phyloP scores from a whole-genome alignment of 345 rosid genomes.

The Pistacia integerrima region DNA sequence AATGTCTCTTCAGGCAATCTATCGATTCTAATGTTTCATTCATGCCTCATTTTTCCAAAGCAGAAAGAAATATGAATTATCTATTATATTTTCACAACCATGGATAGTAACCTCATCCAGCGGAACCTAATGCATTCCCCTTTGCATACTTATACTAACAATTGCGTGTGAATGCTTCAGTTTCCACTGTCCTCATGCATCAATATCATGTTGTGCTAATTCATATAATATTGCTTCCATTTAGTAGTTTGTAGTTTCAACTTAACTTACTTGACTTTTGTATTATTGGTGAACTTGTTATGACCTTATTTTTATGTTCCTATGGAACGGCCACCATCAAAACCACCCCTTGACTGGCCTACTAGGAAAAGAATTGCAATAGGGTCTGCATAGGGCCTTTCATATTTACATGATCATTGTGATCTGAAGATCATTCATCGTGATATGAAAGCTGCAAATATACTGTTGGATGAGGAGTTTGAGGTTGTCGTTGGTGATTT shows the following conservation, averaged over 20 bases:
- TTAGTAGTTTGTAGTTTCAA: not conserved
- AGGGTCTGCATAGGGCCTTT: slow-evolving; percentile 29
- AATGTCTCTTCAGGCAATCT: too few species aligned
- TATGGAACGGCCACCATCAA: slow-evolving; percentile 19
- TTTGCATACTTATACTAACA: too few species aligned
- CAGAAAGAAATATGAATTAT: too few species aligned
- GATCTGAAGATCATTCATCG: slow-evolving; percentile 32
- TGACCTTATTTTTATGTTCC: not conserved
- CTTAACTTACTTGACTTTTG: not conserved
- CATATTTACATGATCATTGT: slow-evolving; percentile 30
- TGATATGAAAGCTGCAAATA: slow-evolving; percentile 32
- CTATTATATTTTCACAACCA: too few species aligned
- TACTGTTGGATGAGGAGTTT: slow-evolving; percentile 30
- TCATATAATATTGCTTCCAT: not conserved
- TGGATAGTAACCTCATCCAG: not conserved
- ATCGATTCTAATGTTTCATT: too few species aligned
- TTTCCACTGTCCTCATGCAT: not conserved
- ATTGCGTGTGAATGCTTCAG: not conserved
- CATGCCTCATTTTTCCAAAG: too few species aligned
- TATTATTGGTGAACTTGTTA: not conserved
- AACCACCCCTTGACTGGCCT: slow-evolving; percentile 25
- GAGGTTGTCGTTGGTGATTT: slow-evolving; percentile 33
- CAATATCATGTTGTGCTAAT: too few species aligned
- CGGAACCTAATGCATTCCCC: not conserved
- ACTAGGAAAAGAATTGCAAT: slow-evolving; percentile 25